These are phyloP conservation scores for Collybia sordida DNA, from an alignment of 768 basidiomycete genomes.

Conservation along the genomic window DNA sequence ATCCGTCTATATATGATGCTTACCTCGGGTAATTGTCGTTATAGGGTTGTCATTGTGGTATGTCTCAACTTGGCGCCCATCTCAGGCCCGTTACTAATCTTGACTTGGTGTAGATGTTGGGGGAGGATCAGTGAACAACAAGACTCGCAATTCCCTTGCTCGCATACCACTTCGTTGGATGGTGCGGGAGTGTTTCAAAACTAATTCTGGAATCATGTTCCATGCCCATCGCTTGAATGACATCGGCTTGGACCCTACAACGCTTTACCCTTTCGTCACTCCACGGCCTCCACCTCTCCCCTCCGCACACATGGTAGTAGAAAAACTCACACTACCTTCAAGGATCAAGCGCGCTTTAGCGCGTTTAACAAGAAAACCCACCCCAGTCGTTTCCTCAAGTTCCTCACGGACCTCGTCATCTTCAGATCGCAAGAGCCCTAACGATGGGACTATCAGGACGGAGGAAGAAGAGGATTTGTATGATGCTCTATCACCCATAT, in stretches of 20 bases:
- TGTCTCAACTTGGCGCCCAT: constrained; percentile 2
- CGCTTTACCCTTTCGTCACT: constrained; percentile 35
- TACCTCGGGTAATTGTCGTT: not conserved
- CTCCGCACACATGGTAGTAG: constrained; percentile 4
- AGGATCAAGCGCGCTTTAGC: not conserved
- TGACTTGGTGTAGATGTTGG: constrained; percentile 42
- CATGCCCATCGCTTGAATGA: constrained; percentile 39
- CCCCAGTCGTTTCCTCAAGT: not conserved
- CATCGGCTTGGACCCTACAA: constrained; percentile 42
- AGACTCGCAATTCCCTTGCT: constrained; percentile 38
- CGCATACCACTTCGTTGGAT: constrained; percentile 67
- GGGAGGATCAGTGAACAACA: constrained; percentile 54
- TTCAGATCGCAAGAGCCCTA: not conserved
- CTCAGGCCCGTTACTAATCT: not conserved
- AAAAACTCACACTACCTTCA: not conserved
- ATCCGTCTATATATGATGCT: not conserved
- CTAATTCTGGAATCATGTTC: constrained; percentile 61
- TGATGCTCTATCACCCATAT: constrained; percentile 46
- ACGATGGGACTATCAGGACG: not conserved
- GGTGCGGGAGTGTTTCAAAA: constrained; percentile 64
- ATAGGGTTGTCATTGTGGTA: constrained; percentile 50
- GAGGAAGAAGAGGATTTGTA: constrained; percentile 54
- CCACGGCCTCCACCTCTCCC: constrained; percentile 30
- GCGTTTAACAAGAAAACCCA: constrained; percentile 11
- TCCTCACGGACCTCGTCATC: not conserved